phyloP scores from a whole-genome alignment of 495 filamentous ascomycete species.

The Neurospora sp. region DNA sequence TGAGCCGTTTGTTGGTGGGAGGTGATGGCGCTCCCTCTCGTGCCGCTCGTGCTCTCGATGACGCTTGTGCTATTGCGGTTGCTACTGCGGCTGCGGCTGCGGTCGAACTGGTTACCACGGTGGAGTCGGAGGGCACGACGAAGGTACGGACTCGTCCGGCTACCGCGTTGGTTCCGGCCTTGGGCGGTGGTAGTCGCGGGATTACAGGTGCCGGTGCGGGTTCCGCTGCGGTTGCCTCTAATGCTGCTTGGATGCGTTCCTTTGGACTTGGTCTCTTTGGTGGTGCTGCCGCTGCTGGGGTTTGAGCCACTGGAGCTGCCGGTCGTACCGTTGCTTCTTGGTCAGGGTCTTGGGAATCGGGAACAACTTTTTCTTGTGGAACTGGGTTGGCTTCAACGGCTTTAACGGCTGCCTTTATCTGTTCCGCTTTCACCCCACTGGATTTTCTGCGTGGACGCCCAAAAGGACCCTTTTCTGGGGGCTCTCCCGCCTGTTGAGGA shows the following conservation, averaged over 20 bases:
- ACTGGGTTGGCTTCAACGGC: neutral
- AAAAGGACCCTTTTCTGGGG: neutral
- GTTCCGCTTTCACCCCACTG: neutral
- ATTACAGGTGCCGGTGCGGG: neutral
- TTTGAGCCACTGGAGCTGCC: neutral
- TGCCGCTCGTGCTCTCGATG: neutral
- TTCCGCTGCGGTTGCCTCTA: neutral
- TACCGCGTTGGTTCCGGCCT: neutral
- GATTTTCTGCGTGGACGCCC: neutral
- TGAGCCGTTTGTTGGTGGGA: neutral
- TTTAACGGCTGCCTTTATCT: neutral
- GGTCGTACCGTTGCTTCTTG: neutral
- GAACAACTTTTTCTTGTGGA: neutral
- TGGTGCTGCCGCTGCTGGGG: neutral
- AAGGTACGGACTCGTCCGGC: neutral
- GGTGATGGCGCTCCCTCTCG: neutral
- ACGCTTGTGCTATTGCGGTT: neutral
- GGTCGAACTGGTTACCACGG: neutral
- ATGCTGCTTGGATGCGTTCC: neutral
- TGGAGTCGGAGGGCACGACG: neutral
- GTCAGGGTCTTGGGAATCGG: neutral
- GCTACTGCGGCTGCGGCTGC: neutral
- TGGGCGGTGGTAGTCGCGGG: neutral
- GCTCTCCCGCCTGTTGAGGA: neutral
- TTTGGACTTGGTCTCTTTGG: neutral